A percentile compares a stretch with the other conserved stretches of the same genome.
Evolutionary conservation across 108 stramenopile species (phyloP).

Genomic region (Conticribra guillardii): DNA sequence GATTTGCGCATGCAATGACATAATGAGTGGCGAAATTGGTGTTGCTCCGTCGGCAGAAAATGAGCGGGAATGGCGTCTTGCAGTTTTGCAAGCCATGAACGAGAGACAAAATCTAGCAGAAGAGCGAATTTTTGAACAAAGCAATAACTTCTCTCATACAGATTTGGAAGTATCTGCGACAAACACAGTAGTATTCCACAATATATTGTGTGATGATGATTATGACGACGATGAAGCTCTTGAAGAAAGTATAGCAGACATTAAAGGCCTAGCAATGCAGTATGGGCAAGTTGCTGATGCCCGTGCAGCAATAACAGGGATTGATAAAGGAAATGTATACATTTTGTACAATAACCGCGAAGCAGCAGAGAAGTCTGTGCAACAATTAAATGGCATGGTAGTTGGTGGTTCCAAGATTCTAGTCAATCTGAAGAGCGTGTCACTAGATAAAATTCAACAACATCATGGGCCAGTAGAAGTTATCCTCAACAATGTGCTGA

Average conservation of each 20-base stretch:
- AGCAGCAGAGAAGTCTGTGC: slow-evolving; percentile 31
- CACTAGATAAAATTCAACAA: slow-evolving; percentile 1
- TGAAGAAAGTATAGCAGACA: slow-evolving; percentile 70
- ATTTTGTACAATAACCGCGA: slow-evolving; percentile 19
- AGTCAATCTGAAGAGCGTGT: slow-evolving; percentile 10
- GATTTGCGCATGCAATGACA: neutral
- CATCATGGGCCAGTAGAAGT: slow-evolving; percentile 9
- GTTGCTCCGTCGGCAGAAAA: slow-evolving; percentile 11
- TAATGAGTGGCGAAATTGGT: neutral
- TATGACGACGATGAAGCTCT: slow-evolving; percentile 78
- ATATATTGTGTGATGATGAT: slow-evolving; percentile 74
- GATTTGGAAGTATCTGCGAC: no score
- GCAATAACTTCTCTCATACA: no score
- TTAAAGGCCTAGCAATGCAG: slow-evolving; percentile 49
- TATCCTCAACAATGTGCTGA: slow-evolving; percentile 46
- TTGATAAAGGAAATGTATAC: slow-evolving; percentile 36
- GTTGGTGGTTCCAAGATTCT: slow-evolving; percentile 37
- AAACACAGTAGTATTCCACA: slow-evolving; percentile 52
- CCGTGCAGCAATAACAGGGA: slow-evolving; percentile 14
- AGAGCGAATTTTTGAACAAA: no score
- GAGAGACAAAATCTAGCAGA: no score
- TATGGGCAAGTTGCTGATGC: slow-evolving; percentile 40
- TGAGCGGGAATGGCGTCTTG: slow-evolving; percentile 20
- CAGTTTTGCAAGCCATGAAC: slow-evolving; percentile 9
- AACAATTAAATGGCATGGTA: slow-evolving; percentile 44